A percentile compares a stretch with the other conserved stretches of the same genome.
phyloP scores from a whole-genome alignment of 805 yeast species.

The Teunomyces gatunensis region DNA sequence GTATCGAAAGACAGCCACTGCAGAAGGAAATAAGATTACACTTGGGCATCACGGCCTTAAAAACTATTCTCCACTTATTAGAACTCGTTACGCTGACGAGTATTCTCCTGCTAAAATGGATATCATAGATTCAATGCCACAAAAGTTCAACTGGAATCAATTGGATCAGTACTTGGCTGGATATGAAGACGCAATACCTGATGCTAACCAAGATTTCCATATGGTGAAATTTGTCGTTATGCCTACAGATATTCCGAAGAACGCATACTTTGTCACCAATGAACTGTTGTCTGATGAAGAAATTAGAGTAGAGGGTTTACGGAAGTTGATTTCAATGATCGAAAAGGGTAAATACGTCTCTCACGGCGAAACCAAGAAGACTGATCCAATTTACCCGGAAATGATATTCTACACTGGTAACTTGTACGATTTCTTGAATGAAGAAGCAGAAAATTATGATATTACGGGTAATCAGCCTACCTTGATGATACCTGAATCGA shows the following conservation, averaged over 20 bases:
- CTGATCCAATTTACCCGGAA: constrained; percentile 62
- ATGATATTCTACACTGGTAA: constrained; percentile 86
- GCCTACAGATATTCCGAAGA: constrained; percentile 70
- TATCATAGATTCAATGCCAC: constrained; percentile 51
- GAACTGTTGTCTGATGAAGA: constrained; percentile 80
- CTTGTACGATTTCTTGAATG: constrained; percentile 59
- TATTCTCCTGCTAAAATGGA: constrained; percentile 59
- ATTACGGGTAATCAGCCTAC: constrained; percentile 35
- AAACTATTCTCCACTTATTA: constrained; percentile 44
- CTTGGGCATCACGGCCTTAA: constrained; percentile 3
- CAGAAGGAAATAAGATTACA: constrained; percentile 4
- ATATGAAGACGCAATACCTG: constrained; percentile 68
- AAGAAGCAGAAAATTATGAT: constrained; percentile 43
- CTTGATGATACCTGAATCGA: constrained; percentile 31
- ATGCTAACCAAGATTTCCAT: constrained; percentile 51
- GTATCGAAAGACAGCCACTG: constrained; percentile 34
- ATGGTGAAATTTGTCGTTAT: constrained; percentile 81
- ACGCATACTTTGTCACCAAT: constrained; percentile 45
- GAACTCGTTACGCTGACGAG: constrained; percentile 73
- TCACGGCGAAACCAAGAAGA: constrained; percentile 23
- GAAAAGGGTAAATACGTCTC: constrained; percentile 53
- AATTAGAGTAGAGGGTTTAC: constrained; percentile 85
- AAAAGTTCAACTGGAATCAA: constrained; percentile 80
- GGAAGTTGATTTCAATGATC: constrained; percentile 61
- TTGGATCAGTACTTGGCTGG: constrained; percentile 93